Percentiles rank a stretch among this genome's conserved stretches.
phyloP scores from a whole-genome alignment of 176 grass and related monocot genomes.

The Luzula sylvatica region DNA sequence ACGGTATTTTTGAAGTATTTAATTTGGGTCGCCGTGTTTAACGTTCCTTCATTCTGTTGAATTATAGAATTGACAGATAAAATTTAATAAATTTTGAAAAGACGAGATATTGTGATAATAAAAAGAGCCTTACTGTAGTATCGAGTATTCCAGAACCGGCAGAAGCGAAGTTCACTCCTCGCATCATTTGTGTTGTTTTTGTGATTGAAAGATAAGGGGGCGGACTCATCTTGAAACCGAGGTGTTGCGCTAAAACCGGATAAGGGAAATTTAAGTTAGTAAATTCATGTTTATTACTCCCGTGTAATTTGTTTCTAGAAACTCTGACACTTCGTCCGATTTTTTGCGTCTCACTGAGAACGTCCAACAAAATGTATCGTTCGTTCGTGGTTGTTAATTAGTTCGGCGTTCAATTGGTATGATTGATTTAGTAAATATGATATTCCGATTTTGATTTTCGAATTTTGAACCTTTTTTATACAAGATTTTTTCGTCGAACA shows the following conservation, averaged over 20 bases:
- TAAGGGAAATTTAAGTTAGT: not conserved
- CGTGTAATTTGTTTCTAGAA: too few relatives aligned
- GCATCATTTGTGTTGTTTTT: not conserved
- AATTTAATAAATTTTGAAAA: not conserved
- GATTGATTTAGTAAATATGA: too few relatives aligned
- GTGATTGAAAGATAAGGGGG: constrained; percentile 23
- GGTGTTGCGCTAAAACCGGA: constrained; percentile 9
- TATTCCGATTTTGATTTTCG: too few relatives aligned
- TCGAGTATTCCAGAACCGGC: constrained; percentile 26
- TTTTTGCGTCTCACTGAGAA: too few relatives aligned
- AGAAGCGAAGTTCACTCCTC: constrained; percentile 32
- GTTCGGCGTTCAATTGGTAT: too few relatives aligned
- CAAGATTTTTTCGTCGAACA: too few relatives aligned
- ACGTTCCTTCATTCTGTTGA: not conserved
- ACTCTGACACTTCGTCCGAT: too few relatives aligned
- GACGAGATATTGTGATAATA: not conserved
- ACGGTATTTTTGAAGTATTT: constrained; percentile 12
- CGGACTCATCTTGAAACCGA: constrained; percentile 25
- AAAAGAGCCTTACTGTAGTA: constrained; percentile 17
- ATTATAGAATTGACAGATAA: not conserved
- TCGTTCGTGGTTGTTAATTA: too few relatives aligned
- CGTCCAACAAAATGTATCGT: too few relatives aligned
- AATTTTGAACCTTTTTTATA: too few relatives aligned
- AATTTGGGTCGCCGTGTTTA: constrained; percentile 18
- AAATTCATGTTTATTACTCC: too few relatives aligned